Evolutionary conservation across 345 rosid species (phyloP).

Genomic region (Boechera retrofracta): DNA sequence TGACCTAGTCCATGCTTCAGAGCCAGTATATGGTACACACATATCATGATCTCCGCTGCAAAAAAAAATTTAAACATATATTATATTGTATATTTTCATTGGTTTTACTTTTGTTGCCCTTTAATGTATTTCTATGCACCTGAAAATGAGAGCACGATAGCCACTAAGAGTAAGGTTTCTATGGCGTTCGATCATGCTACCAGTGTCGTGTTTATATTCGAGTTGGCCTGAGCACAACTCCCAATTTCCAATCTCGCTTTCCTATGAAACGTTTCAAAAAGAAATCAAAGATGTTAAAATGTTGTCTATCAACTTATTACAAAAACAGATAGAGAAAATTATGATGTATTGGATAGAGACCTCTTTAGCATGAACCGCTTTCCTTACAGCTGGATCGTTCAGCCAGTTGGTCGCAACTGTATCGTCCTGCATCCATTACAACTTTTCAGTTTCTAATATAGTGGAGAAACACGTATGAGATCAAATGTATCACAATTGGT

Average conservation of each 20-base stretch:
- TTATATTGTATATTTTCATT: not conserved
- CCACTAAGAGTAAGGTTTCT: constrained; percentile 78
- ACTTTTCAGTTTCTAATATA: not conserved
- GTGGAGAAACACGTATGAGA: not conserved
- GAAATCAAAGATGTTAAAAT: constrained; percentile 2
- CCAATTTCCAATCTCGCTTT: constrained; percentile 57
- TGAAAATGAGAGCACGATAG: constrained; percentile 79
- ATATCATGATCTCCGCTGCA: constrained; percentile 92
- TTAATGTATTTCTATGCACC: constrained; percentile 46
- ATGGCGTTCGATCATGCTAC: constrained; percentile 87
- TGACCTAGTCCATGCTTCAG: constrained; percentile 89
- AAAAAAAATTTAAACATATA: not conserved
- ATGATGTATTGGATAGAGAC: constrained; percentile 43
- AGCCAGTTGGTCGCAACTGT: constrained; percentile 82
- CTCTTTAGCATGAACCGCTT: constrained; percentile 69
- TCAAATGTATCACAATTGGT: not conserved
- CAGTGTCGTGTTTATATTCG: constrained; percentile 50
- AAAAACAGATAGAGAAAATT: not conserved
- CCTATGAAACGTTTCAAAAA: constrained; percentile 43
- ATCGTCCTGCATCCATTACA: constrained; percentile 59
- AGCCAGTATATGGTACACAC: constrained; percentile 93
- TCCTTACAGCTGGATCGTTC: constrained; percentile 67
- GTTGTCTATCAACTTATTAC: not conserved
- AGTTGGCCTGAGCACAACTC: constrained; percentile 56
- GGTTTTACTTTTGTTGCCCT: not conserved